Conservation (phyloP, 768 basidiomycete genomes). For the Tubosaeta brunneosetosa region DNA sequence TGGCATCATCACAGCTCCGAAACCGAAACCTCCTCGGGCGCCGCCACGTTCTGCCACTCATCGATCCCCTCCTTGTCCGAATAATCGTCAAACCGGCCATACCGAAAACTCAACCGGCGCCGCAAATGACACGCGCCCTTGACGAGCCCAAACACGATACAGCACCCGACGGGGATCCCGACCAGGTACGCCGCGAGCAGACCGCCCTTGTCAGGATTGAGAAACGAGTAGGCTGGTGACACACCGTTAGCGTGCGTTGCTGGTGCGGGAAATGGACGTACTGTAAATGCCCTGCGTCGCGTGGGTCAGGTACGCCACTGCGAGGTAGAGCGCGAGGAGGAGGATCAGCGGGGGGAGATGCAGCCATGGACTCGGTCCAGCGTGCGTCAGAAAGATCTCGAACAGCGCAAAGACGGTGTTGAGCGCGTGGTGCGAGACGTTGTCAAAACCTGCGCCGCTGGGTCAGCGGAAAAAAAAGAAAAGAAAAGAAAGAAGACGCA, state of each 20-base stretch:
- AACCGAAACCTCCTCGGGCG: constrained; percentile 7
- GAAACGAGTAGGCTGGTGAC: constrained; percentile 57
- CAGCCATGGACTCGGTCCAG: constrained; percentile 48
- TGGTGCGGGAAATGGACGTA: constrained; percentile 28
- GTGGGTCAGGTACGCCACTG: constrained; percentile 55
- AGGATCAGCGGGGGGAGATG: constrained; percentile 44
- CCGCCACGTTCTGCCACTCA: constrained; percentile 44
- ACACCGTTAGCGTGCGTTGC: constrained; percentile 1
- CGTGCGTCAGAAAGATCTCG: constrained; percentile 55
- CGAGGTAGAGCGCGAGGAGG: constrained; percentile 54
- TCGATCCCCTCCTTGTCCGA: constrained; percentile 28
- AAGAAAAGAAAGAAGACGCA: constrained; percentile 22
- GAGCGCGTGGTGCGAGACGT: constrained; percentile 56
- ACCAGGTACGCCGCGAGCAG: constrained; percentile 58
- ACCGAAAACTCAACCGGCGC: constrained; percentile 24
- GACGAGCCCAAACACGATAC: constrained; percentile 48
- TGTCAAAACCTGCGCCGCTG: constrained; percentile 44
- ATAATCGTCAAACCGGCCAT: constrained; percentile 5
- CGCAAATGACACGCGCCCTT: constrained; percentile 40
- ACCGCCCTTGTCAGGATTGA: constrained; percentile 46
- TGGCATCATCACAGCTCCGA: constrained; percentile 9
- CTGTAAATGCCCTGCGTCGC: constrained; percentile 61
- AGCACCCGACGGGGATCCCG: constrained; percentile 51
- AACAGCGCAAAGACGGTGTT: constrained; percentile 54
- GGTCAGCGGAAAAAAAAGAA: not conserved